Conservation (phyloP, 768 basidiomycete genomes). For the Leccinum broughii region DNA sequence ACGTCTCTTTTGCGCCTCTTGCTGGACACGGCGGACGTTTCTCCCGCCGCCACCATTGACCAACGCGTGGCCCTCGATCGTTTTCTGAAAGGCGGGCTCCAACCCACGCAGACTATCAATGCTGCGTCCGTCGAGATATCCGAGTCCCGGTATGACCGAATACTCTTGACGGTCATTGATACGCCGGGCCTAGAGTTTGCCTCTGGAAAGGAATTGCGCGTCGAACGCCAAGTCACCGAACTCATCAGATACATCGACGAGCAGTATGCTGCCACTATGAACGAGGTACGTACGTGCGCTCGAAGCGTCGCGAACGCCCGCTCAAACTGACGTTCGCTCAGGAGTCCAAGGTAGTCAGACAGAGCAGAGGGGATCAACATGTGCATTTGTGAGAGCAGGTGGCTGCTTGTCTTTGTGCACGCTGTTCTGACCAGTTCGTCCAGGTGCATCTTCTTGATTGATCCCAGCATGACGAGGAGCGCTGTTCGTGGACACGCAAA, state of each 20-base stretch:
- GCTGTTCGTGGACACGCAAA: constrained; percentile 51
- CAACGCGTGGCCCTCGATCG: constrained; percentile 64
- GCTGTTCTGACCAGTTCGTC: constrained; percentile 15
- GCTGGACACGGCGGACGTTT: constrained; percentile 82
- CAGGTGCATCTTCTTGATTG: constrained; percentile 85
- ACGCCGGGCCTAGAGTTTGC: constrained; percentile 83
- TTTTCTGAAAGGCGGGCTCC: constrained; percentile 62
- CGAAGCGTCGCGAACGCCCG: background rate
- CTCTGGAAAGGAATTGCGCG: constrained; percentile 68
- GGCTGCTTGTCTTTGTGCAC: background rate
- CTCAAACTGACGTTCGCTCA: constrained; percentile 29
- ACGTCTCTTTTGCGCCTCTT: constrained; percentile 78
- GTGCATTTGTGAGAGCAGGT: constrained; percentile 70
- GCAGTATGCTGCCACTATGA: constrained; percentile 85
- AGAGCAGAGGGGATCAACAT: constrained; percentile 87
- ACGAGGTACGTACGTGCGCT: constrained; percentile 51
- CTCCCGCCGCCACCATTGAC: constrained; percentile 72
- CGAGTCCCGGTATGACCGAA: constrained; percentile 79
- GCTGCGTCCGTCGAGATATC: constrained; percentile 77
- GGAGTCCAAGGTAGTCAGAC: constrained; percentile 88
- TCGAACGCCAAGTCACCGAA: constrained; percentile 75
- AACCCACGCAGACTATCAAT: constrained; percentile 62
- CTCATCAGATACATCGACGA: constrained; percentile 78
- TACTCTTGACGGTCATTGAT: constrained; percentile 79
- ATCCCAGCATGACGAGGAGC: constrained; percentile 65